These are phyloP conservation scores for Thalassia testudinum DNA, from an alignment of 116 monocot species.

Conservation along the genomic window DNA sequence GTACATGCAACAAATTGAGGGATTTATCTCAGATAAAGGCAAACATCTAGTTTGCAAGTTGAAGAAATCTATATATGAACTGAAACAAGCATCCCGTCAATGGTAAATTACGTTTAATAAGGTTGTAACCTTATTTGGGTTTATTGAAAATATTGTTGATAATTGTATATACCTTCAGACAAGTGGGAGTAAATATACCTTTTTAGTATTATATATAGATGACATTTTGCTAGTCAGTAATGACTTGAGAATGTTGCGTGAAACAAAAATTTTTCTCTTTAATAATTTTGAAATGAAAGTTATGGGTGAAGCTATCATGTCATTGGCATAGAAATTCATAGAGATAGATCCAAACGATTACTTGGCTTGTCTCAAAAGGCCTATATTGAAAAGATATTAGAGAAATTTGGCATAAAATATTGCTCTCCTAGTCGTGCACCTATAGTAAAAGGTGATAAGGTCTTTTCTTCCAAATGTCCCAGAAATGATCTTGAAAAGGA, in stretches of 20 bases:
- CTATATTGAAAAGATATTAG: background rate
- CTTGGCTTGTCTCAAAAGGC: background rate
- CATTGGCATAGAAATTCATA: slow-evolving; percentile 5
- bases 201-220: slow-evolving; percentile 4
- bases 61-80: slow-evolving; percentile 6
- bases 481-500: background rate
- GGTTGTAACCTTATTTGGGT: slow-evolving; percentile 1
- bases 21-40: slow-evolving; percentile 2
- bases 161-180: slow-evolving; percentile 3
- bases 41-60: slow-evolving; percentile 1
- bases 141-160: slow-evolving; percentile 4
- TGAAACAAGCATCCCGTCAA: slow-evolving; percentile 1
- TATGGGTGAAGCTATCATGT: background rate
- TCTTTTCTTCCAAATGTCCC: background rate
- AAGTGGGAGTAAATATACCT: background rate
- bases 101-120: slow-evolving; percentile 2
- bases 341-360: slow-evolving; percentile 1
- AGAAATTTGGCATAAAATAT: slow-evolving; percentile 4
- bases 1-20: slow-evolving; percentile 4
- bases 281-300: slow-evolving; percentile 1
- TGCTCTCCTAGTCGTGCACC: background rate
- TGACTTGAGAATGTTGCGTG: slow-evolving; percentile 1
- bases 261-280: background rate
- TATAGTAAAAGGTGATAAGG: background rate
- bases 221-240: background rate